These are phyloP conservation scores for Coemansia sp. DNA, from an alignment of 192 early-diverging fungal species.

Conservation along the genomic window DNA sequence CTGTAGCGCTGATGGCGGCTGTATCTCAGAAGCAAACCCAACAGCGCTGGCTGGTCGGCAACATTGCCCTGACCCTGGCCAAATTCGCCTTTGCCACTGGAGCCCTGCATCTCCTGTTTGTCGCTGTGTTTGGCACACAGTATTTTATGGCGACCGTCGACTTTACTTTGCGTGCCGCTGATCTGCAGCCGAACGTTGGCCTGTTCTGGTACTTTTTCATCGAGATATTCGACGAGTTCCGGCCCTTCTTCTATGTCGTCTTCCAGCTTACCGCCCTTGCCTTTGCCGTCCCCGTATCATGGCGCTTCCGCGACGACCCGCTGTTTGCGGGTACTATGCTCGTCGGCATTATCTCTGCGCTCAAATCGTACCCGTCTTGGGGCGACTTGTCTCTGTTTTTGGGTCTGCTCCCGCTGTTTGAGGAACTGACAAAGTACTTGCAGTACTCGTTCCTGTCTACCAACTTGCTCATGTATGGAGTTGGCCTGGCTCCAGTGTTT, in stretches of 20 bases:
- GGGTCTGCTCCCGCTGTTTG: slow-evolving; percentile 75
- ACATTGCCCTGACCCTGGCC: slow-evolving; percentile 14
- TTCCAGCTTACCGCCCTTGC: slow-evolving; percentile 95
- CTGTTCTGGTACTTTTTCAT: slow-evolving; percentile 99
- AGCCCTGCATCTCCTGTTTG: slow-evolving; percentile 33
- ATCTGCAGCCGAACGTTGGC: slow-evolving; percentile 96
- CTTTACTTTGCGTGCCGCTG: slow-evolving; percentile 68
- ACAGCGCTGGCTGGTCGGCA: not conserved
- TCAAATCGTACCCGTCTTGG: slow-evolving; percentile 93
- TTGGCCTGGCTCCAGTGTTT: slow-evolving; percentile 85
- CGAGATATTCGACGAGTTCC: slow-evolving; percentile 99
- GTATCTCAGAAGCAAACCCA: not conserved
- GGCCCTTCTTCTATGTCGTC: slow-evolving; percentile 88
- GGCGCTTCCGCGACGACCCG: slow-evolving; percentile 75
- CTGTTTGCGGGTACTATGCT: slow-evolving; percentile 76
- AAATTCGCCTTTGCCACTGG: slow-evolving; percentile 22
- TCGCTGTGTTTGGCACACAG: slow-evolving; percentile 20
- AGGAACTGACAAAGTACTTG: slow-evolving; percentile 90
- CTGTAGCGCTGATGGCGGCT: slow-evolving; percentile 34
- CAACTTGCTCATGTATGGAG: slow-evolving; percentile 72
- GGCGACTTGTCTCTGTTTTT: slow-evolving; percentile 86
- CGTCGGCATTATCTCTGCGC: slow-evolving; percentile 76
- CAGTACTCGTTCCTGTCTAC: slow-evolving; percentile 76
- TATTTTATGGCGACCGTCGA: slow-evolving; percentile 45
- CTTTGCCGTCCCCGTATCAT: slow-evolving; percentile 82